Evolutionary conservation across 129 eudicot genomes (phyloP).

Genomic region (Artemisia annua): DNA sequence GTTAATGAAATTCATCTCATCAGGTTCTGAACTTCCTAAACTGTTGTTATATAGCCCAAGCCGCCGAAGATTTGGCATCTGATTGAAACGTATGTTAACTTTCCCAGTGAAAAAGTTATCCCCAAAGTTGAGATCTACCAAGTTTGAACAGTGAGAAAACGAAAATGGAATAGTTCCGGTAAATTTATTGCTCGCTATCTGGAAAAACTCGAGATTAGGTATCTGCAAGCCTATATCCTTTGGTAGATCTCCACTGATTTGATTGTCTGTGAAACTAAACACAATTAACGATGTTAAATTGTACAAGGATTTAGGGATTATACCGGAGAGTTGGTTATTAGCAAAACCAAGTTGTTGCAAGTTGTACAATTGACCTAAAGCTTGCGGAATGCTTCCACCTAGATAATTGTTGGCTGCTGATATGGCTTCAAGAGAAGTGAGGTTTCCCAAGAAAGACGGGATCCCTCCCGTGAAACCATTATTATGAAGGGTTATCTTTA

Average conservation of each 20-base stretch:
- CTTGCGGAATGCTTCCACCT: slow-evolving; percentile 33
- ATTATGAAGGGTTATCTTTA: background rate
- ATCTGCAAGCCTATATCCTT: slow-evolving; percentile 28
- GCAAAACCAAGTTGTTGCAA: slow-evolving; percentile 6
- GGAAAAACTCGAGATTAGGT: slow-evolving; percentile 5
- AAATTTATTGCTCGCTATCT: slow-evolving; percentile 22
- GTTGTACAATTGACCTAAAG: slow-evolving; percentile 24
- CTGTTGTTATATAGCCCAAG: slow-evolving; percentile 1
- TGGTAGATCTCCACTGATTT: slow-evolving; percentile 31
- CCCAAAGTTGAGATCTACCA: slow-evolving; percentile 5
- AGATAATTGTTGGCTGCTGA: slow-evolving; percentile 24
- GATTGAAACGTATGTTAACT: slow-evolving; percentile 20
- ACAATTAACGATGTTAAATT: slow-evolving; percentile 30
- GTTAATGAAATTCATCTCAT: slow-evolving; percentile 38
- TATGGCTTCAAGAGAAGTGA: slow-evolving; percentile 35
- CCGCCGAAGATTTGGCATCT: slow-evolving; percentile 5
- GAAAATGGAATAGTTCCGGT: slow-evolving; percentile 42
- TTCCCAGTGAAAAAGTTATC: slow-evolving; percentile 37
- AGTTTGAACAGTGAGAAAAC: slow-evolving; percentile 39
- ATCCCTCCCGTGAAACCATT: slow-evolving; percentile 40
- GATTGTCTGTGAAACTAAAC: slow-evolving; percentile 27
- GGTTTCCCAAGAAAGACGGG: slow-evolving; percentile 41
- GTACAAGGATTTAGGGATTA: slow-evolving; percentile 42
- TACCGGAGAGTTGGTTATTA: slow-evolving; percentile 31
- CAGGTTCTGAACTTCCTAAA: slow-evolving; percentile 37